Base-by-base conservation (phyloP, 148 eudicot species). In the Fagopyrum tataricum region DNA sequence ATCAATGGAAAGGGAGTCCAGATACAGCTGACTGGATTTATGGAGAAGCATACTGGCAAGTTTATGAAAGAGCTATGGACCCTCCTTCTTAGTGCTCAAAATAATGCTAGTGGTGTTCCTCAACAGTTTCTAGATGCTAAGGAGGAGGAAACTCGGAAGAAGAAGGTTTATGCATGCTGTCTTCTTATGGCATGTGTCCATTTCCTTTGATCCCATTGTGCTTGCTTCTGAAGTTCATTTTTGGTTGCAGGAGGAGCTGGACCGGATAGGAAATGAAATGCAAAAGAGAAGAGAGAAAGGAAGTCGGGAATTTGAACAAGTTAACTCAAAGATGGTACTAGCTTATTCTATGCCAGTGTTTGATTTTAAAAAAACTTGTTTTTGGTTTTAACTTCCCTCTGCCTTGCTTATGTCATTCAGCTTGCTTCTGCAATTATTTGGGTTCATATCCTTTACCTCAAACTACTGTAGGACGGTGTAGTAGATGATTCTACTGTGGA, bases 381-480 rank as follows among this genome's bases (percentile, higher is more conserved):
- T 81, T 85, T 77, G 75, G 81, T 82, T 76, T 84, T 89, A 86
- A 90, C 92, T 84, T 88, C 0, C 52, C 48, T 70, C 82, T 87
- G 82, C 85, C 83, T 88, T 89, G 87, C 76, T 81, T 79, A 87
- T 85, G 92, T 80, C 82, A 77, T 84, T 96, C 97, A 96, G 99
- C 94, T 81, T 85, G 92, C 88, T 90, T 91, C 98, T 90, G 94
- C 99, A 89, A 92, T 96, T 92, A 82, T 90, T 92, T 96, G 88
- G 96, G 99, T 96, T 96, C 97, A 90, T 96, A 83, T 96, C 94
- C 97, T 96, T 93, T 92, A 89, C 99, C 94, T 92, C 94, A 82
- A 87, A 88, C 96, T 92, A 87, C 92, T 96, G 97, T 92, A 92
- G 99, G 96, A 89, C 71, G 90, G 85, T 72, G 90, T 82, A 76